phyloP scores from a whole-genome alignment of 305 asterid genomes.

The Fraxinus albicans region DNA sequence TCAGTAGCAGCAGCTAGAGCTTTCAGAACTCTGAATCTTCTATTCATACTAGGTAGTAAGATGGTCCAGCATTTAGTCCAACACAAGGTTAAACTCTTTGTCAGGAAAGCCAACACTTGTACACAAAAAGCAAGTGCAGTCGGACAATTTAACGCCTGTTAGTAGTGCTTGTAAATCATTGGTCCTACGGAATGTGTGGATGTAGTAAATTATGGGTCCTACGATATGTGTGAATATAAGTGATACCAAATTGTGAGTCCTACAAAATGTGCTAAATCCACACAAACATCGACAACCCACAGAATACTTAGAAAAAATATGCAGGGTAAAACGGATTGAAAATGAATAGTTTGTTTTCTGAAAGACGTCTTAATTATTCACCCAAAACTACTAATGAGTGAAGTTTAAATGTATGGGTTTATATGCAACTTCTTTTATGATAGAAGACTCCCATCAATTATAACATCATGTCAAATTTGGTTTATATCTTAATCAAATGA shows the following conservation, averaged over 20 bases:
- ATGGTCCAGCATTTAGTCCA: neutral
- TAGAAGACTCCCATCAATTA: neutral
- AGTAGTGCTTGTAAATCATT: neutral
- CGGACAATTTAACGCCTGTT: neutral
- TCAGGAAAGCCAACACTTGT: neutral
- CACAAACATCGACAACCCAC: neutral
- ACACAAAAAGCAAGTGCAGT: neutral
- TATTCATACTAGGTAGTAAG: neutral
- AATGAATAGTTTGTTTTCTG: neutral
- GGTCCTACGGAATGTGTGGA: neutral
- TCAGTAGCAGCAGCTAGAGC: neutral
- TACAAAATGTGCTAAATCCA: neutral
- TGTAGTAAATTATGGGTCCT: neutral
- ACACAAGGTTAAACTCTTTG: neutral
- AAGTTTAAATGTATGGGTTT: neutral
- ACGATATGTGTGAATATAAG: neutral
- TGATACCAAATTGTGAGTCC: neutral
- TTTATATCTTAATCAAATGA: constrained; percentile 8
- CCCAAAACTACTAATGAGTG: neutral
- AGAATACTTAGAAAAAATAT: neutral
- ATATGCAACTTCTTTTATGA: neutral
- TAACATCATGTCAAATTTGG: neutral
- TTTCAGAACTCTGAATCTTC: neutral
- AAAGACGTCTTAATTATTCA: neutral
- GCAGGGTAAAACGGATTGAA: neutral